Conservation (phyloP, 2,329 filamentous ascomycete species). For the Zymoseptoria crescenta region DNA sequence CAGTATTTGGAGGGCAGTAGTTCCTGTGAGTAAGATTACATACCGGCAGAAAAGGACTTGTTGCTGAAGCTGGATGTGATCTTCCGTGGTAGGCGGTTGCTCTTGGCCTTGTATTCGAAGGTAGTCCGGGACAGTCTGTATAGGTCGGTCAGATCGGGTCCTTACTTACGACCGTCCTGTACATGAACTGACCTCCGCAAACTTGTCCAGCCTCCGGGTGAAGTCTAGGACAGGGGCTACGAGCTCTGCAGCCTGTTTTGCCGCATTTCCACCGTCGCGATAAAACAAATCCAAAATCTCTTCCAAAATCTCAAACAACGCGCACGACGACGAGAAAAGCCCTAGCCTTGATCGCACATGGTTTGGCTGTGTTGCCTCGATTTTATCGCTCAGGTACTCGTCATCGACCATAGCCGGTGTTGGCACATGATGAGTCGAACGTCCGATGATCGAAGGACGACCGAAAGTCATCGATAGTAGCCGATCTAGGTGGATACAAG, state of each 20-base stretch:
- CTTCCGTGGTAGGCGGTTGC: slow-evolving; percentile 4
- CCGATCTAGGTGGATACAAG: slow-evolving; percentile 34
- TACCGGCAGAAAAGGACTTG: slow-evolving; percentile 14
- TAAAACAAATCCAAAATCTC: slow-evolving; percentile 22
- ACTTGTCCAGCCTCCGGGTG: slow-evolving; percentile 18
- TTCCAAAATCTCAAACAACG: slow-evolving; percentile 19
- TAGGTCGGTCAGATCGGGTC: too few species aligned
- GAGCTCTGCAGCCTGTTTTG: slow-evolving; percentile 10
- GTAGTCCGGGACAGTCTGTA: slow-evolving; percentile 11
- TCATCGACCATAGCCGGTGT: slow-evolving; percentile 38
- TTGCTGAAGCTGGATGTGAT: slow-evolving; percentile 18
- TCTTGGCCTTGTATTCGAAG: slow-evolving; percentile 9
- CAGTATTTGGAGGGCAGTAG: not conserved
- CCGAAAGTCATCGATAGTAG: slow-evolving; percentile 36
- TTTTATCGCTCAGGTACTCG: slow-evolving; percentile 45
- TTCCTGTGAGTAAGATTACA: not conserved
- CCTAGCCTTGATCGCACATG: slow-evolving; percentile 25
- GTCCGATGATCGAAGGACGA: slow-evolving; percentile 24
- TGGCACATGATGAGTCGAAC: slow-evolving; percentile 17
- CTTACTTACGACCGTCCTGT: too few species aligned
- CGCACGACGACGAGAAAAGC: slow-evolving; percentile 22
- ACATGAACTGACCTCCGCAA: slow-evolving; percentile 8
- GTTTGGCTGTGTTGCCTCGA: slow-evolving; percentile 32
- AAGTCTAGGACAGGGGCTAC: slow-evolving; percentile 17
- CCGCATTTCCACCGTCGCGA: slow-evolving; percentile 8